Conservation (phyloP, 495 filamentous ascomycete genomes). For the Hypoxylon cercidicola region DNA sequence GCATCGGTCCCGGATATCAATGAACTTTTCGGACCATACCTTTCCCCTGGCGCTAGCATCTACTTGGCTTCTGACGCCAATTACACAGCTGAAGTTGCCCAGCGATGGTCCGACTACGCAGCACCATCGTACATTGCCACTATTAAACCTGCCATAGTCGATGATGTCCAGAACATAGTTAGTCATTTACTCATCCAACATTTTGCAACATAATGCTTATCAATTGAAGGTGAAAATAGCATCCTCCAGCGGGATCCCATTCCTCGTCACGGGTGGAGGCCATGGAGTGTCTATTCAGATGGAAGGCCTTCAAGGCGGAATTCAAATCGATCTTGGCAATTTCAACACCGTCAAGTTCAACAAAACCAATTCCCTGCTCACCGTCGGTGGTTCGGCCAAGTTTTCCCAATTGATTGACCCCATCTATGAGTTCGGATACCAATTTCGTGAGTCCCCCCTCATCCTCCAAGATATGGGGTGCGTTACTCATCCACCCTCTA, state of each 20-base stretch:
- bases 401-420: constrained; percentile 16
- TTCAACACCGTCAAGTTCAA: constrained; percentile 14
- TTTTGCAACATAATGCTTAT: neutral
- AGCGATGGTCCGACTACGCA: constrained; percentile 12
- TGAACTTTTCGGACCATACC: constrained; percentile 14
- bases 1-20: constrained; percentile 3
- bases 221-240: constrained; percentile 16
- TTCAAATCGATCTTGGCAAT: constrained; percentile 36
- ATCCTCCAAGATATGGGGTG: neutral
- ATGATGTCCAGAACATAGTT: constrained; percentile 46
- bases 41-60: constrained; percentile 14
- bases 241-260: constrained; percentile 33
- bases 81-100: neutral
- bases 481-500: neutral
- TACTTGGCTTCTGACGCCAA: constrained; percentile 13
- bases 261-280: constrained; percentile 46
- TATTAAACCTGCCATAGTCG: constrained; percentile 42
- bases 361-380: constrained; percentile 2
- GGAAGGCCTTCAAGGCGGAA: constrained; percentile 5
- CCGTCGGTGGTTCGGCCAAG: constrained; percentile 7
- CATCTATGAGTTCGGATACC: constrained; percentile 7
- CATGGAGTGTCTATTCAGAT: constrained; percentile 38
- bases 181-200: neutral
- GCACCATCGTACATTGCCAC: constrained; percentile 44
- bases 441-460: constrained; percentile 14